phyloP scores from a whole-genome alignment of 495 filamentous ascomycete genomes.

The Halenospora varia region DNA sequence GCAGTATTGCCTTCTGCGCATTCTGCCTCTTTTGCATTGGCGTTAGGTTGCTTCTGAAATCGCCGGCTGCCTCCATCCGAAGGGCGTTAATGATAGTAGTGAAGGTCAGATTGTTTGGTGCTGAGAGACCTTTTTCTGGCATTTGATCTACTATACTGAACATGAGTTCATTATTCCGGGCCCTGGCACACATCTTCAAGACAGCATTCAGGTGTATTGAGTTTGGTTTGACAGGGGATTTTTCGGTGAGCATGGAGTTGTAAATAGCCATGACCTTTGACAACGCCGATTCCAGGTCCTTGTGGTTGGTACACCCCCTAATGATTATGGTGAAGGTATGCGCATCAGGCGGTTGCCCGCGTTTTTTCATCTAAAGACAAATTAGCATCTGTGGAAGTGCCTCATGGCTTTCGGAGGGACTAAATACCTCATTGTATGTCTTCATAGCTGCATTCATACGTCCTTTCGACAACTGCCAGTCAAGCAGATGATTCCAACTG shows the following conservation, averaged over 20 bases:
- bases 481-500: constrained; percentile 84
- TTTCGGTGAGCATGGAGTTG: constrained; percentile 58
- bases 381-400: background rate
- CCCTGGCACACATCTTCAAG: constrained; percentile 69
- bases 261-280: constrained; percentile 65
- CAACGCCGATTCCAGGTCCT: constrained; percentile 47
- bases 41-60: constrained; percentile 15
- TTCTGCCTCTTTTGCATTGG: constrained; percentile 31
- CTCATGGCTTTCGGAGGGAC: background rate
- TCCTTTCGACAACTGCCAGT: constrained; percentile 58
- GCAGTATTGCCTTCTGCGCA: constrained; percentile 33
- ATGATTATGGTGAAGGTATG: constrained; percentile 82
- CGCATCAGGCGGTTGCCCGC: constrained; percentile 65
- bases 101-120: constrained; percentile 69
- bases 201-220: constrained; percentile 84
- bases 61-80: constrained; percentile 19
- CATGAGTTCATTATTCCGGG: constrained; percentile 67
- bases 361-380: constrained; percentile 82
- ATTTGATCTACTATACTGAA: constrained; percentile 66
- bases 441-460: constrained; percentile 60
- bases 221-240: constrained; percentile 55
- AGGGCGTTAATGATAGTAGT: constrained; percentile 73
- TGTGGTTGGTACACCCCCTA: constrained; percentile 59
- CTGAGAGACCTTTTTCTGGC: constrained; percentile 52
- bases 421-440: constrained; percentile 70